Evolutionary conservation across 352 stramenopile species (phyloP), one percentile per base, ranked within the genome.

Genomic region (Globisporangium ultimum): DNA sequence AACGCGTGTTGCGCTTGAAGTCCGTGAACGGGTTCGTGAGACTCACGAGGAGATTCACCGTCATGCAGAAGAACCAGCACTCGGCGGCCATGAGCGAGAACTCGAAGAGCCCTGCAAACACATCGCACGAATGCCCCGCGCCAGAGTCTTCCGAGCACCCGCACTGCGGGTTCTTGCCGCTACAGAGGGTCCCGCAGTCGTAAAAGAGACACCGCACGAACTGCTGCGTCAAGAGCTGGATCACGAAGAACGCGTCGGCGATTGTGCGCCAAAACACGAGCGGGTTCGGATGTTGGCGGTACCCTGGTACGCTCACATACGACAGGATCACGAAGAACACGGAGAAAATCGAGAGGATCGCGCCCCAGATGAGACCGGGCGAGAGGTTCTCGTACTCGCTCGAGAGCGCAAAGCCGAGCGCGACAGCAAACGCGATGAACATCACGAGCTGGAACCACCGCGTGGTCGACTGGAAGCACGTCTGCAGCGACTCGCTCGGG

Each of bases 11-110:
- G 61, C 78, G 68, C 65, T 95, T 93, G 62, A 93, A 95, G 71
- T 96, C 84, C 17, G 84, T 95, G 59, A 97, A 97, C 17, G 89
- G 89, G 65, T 96, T 97, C 6, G 84, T 96, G 36, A 95, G 71
- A 54, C 83, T 90, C 68, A 96, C 73, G 43, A 94, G 65, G 41
- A 97, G 60, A 62, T 97, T 91, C 36, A 93, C 70, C 47, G 89
- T 92, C 83, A 97, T 94, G 46, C 84, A 92, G 52, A 96, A 85
- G 72, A 97, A 95, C 84, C 86, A 96, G 64, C 79, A 90, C 64
- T 94, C 84, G 49, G 83, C 82, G 3, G 84, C 80, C 57, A 96
- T 77, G 22, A 96, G 60, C 55, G 81, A 88, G 63, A 96, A 96
- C 71, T 96, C 70, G 38, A 93, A 94, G 13, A 94, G 70, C 2